Percentiles rank a stretch among this genome's conserved stretches.
Evolutionary conservation across 2,329 filamentous ascomycete genomes (phyloP).

Genomic region (Penicillium sp.): DNA sequence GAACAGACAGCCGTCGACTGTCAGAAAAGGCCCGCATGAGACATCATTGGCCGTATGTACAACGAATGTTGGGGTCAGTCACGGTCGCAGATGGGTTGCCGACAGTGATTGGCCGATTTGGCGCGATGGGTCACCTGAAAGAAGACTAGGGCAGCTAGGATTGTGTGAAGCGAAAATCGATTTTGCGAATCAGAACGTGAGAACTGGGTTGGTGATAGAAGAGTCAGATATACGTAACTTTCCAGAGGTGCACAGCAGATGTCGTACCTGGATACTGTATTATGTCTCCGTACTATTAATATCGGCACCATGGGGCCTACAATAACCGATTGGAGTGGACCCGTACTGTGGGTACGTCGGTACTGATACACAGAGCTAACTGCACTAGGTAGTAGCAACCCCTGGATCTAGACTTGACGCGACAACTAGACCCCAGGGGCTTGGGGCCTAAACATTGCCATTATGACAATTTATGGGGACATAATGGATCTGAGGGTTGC

Average conservation of each 20-base stretch:
- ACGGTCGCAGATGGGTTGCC: conserved; percentile 12
- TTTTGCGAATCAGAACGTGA: neutral
- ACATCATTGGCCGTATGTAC: conserved; percentile 14
- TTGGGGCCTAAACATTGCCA: neutral
- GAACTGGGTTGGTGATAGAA: neutral
- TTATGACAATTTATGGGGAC: neutral
- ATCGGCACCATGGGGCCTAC: too few species aligned
- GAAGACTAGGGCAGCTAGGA: neutral
- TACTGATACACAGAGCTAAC: too few species aligned
- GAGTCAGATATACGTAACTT: neutral
- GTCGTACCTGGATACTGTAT: neutral
- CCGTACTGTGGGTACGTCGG: neutral
- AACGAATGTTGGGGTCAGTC: conserved; percentile 20
- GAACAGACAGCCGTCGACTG: neutral
- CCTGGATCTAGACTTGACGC: neutral
- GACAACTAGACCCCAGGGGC: neutral
- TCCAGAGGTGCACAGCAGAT: neutral
- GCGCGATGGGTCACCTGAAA: conserved; percentile 11
- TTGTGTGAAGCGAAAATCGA: neutral
- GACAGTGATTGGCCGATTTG: conserved; percentile 20
- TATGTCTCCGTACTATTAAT: neutral
- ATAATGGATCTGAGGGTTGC: neutral
- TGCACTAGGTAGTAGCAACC: neutral
- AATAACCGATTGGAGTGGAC: neutral
- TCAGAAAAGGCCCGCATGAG: conserved; percentile 7